These are phyloP conservation scores for Aulographum hederae DNA, from an alignment of 2,329 filamentous ascomycete genomes.

Conservation along the genomic window DNA sequence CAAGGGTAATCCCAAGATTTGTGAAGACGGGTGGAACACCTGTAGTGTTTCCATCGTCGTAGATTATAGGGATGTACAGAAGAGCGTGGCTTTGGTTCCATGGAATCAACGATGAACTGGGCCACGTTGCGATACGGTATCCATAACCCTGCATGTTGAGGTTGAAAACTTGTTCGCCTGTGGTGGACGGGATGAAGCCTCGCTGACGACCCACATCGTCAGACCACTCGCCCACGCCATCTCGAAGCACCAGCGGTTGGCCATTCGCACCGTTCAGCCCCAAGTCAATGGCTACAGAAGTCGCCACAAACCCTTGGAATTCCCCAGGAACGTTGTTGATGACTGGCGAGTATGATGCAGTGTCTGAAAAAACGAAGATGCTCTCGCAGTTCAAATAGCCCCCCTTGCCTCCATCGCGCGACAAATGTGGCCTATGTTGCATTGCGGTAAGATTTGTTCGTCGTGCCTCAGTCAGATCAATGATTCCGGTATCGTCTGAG, in stretches of 20 bases:
- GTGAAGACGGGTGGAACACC: no score
- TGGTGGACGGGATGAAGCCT: constrained; percentile 13
- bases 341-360: constrained; percentile 11
- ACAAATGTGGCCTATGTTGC: constrained; percentile 10
- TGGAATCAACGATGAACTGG: constrained; percentile 14
- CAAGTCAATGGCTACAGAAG: constrained; percentile 1
- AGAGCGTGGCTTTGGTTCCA: constrained; percentile 9
- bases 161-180: constrained; percentile 14
- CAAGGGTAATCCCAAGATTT: background rate
- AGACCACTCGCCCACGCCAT: constrained; percentile 14
- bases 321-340: constrained; percentile 6
- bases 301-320: background rate
- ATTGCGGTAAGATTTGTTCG: constrained; percentile 5
- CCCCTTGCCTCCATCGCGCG: constrained; percentile 15
- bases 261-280: constrained; percentile 12
- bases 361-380: constrained; percentile 16
- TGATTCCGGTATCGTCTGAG: background rate
- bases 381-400: constrained; percentile 14
- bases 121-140: constrained; percentile 15
- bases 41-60: background rate
- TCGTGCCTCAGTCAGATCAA: background rate
- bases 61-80: background rate
- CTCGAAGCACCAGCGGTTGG: constrained; percentile 10
- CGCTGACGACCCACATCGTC: constrained; percentile 14
- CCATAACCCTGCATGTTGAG: constrained; percentile 13